Conservation (phyloP, 2,329 filamentous ascomycete genomes). For the Ilyonectria mors-panacis region DNA sequence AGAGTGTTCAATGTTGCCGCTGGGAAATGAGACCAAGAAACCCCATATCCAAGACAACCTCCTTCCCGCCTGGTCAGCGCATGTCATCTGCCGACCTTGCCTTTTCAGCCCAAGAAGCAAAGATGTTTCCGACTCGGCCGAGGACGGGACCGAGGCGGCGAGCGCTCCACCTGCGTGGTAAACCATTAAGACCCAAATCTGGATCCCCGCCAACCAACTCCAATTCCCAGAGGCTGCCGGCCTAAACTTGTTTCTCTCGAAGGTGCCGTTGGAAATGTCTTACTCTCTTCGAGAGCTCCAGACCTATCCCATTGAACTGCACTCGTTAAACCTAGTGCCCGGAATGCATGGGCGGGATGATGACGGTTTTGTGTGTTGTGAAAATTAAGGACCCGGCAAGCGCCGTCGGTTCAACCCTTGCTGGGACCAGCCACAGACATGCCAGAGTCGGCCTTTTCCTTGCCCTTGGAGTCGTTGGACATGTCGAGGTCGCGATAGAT, state of each 20-base stretch:
- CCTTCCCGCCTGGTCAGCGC: neutral
- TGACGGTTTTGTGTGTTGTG: constrained; percentile 10
- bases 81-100: neutral
- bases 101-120: constrained; percentile 11
- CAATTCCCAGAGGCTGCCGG: constrained; percentile 1
- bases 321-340: constrained; percentile 5
- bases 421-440: constrained; percentile 42
- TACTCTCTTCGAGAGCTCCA: neutral
- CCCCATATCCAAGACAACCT: neutral
- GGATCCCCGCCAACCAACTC: neutral
- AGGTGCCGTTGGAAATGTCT: neutral
- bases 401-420: constrained; percentile 44
- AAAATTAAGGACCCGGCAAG: constrained; percentile 10
- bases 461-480: constrained; percentile 44
- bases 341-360: constrained; percentile 3
- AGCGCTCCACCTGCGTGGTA: constrained; percentile 6
- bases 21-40: constrained; percentile 20
- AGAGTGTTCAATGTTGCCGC: constrained; percentile 1
- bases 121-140: constrained; percentile 7
- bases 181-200: constrained; percentile 2
- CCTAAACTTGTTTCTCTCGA: neutral
- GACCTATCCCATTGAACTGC: constrained; percentile 7
- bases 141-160: constrained; percentile 8
- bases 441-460: constrained; percentile 37
- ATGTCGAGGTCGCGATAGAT: constrained; percentile 71